Conservation (phyloP, 2,329 filamentous ascomycete species). For the Fusarium equiseti region DNA sequence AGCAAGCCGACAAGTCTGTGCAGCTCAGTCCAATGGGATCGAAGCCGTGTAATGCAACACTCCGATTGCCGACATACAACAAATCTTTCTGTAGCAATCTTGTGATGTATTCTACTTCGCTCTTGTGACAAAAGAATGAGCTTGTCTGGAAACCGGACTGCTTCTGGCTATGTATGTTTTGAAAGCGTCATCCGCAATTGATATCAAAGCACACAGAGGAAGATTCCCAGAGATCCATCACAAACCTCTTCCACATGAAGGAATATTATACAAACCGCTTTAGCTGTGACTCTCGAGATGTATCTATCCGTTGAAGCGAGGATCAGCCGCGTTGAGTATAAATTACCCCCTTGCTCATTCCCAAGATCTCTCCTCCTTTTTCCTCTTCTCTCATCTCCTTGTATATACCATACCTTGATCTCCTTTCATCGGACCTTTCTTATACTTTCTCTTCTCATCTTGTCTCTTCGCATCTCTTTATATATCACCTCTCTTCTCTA, state of each 20-base stretch:
- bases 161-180: neutral
- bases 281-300: no score
- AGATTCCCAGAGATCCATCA: rapidly evolving
- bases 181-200: neutral
- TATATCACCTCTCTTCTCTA: no score
- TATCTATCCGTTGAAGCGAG: neutral
- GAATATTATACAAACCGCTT: no score
- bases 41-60: neutral
- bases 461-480: no score
- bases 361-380: neutral
- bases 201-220: neutral
- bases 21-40: neutral
- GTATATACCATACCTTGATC: neutral
- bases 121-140: no score
- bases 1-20: neutral
- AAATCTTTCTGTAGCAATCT: neutral
- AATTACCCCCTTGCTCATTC: neutral
- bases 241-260: neutral
- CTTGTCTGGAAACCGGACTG: no score
- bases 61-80: neutral
- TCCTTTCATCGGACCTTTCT: neutral
- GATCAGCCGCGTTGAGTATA: neutral
- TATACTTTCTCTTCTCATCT: neutral
- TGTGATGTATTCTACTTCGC: no score
- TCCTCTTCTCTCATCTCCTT: neutral